These are phyloP conservation scores for Ogataea paraovalis DNA, from an alignment of 805 yeast species.

Conservation along the genomic window DNA sequence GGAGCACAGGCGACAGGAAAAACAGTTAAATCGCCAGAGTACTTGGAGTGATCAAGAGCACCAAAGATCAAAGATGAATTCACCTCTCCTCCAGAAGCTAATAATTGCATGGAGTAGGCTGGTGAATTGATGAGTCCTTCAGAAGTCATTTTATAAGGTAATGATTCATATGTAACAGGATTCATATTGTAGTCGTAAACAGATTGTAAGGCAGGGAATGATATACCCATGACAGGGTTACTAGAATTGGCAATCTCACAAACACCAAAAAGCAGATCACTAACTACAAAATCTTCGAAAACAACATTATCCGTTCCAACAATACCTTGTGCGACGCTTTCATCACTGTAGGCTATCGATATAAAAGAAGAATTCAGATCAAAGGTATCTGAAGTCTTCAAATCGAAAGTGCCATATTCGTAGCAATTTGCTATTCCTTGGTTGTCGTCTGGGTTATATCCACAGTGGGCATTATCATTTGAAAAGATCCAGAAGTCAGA, in stretches of 20 bases:
- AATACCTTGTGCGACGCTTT: constrained; percentile 36
- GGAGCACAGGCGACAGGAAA: constrained; percentile 8
- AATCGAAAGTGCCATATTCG: constrained; percentile 35
- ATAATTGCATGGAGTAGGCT: constrained; percentile 47
- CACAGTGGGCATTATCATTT: constrained; percentile 9
- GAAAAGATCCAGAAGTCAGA: constrained; percentile 59
- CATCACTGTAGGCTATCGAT: constrained; percentile 40
- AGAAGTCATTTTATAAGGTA: constrained; percentile 51
- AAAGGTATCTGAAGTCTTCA: constrained; percentile 23
- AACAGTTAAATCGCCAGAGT: constrained; percentile 34
- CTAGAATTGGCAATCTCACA: constrained; percentile 55
- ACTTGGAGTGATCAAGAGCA: constrained; percentile 59
- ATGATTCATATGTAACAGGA: constrained; percentile 21
- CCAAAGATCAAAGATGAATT: constrained; percentile 50
- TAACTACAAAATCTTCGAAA: constrained; percentile 25
- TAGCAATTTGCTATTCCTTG: constrained; percentile 28
- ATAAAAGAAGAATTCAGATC: constrained; percentile 33
- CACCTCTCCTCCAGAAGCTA: neutral
- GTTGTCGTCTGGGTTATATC: neutral
- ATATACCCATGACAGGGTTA: constrained; percentile 63
- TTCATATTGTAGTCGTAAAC: constrained; percentile 31
- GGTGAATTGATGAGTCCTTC: constrained; percentile 47
- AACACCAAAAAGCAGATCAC: constrained; percentile 59
- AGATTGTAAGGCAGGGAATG: constrained; percentile 45
- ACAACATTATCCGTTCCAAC: constrained; percentile 55